Evolutionary conservation across 768 basidiomycete genomes (phyloP), one percentile per base, ranked within the genome.

Genomic region (Xanthoconium purpureum): DNA sequence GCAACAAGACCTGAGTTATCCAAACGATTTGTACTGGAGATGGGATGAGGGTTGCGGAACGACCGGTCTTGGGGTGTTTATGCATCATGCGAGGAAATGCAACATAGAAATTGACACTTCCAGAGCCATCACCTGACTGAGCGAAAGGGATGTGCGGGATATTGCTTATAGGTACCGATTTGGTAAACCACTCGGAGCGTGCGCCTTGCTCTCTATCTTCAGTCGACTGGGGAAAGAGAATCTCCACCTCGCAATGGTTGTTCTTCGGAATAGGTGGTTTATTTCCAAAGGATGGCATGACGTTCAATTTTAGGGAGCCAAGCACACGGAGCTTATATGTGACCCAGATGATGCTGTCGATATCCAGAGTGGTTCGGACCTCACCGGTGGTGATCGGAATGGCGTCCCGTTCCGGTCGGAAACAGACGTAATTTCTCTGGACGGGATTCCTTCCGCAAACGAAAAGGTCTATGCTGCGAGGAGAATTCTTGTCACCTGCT

Each of bases 31-130:
- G 49, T 0, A 58, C 44, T 4, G 48, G 10, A 24, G 48, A 47
- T 5, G 53, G 53, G 28, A 58, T 36, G 2, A 54, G 44, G 24
- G 52, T 58, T 0, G 43, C 24, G 1, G 42, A 54, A 50, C 11
- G 47, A 46, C 52, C 24, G 3, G 52, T 45, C 6, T 36, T 40
- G 6, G 43, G 47, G 2, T 40, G 6, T 38, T 54, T 50, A 12
- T 58, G 52, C 37, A 58, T 44, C 52, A 58, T 58, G 47, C 37
- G 33, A 17, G 57, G 52, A 46, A 58, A 58, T 2, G 48, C 37
- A 4, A 54, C 10, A 11, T 58, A 58, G n/a, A 58, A 49, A 32
- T 54, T 54, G 20, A 58, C 24, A 10, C 43, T 45, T 18, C 57
- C 37, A 0, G 57, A 48, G 3, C 52, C 43, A 15, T 50, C 47